Conservation (phyloP, 768 basidiomycete genomes). For the Serendipita sp. region DNA sequence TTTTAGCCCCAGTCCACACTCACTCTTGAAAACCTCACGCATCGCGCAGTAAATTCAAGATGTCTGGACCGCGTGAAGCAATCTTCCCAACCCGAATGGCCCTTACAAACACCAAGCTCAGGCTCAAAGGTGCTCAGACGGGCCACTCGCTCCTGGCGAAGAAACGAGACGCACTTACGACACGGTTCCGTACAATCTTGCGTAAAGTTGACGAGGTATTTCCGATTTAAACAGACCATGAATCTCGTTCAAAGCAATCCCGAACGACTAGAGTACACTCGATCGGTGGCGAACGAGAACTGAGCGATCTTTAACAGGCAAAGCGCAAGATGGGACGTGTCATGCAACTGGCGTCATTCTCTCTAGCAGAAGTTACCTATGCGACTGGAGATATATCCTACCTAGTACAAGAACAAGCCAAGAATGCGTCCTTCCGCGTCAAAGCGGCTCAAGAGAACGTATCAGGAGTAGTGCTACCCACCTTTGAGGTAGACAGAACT, state of each 20-base stretch:
- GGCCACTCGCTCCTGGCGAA: slow-evolving; percentile 92
- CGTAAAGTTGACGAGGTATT: slow-evolving; percentile 93
- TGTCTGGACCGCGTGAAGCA: slow-evolving; percentile 89
- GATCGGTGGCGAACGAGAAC: not conserved
- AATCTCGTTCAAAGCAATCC: not conserved
- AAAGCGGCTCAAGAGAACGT: slow-evolving; percentile 97
- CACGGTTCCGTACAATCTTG: slow-evolving; percentile 85
- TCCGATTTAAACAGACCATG: slow-evolving; percentile 7
- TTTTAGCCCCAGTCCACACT: too few relatives aligned
- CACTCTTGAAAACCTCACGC: too few relatives aligned
- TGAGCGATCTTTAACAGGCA: too few relatives aligned
- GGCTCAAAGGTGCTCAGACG: slow-evolving; percentile 84
- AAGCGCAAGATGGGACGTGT: slow-evolving; percentile 98
- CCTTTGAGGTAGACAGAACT: slow-evolving; percentile 84
- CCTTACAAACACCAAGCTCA: slow-evolving; percentile 77
- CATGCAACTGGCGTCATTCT: slow-evolving; percentile 98
- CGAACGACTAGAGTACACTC: too few relatives aligned
- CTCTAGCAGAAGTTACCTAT: slow-evolving; percentile 97
- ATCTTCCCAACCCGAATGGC: slow-evolving; percentile 98
- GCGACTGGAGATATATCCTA: slow-evolving; percentile 95
- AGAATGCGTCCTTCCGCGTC: slow-evolving; percentile 80
- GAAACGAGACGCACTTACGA: slow-evolving; percentile 94
- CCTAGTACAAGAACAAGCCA: slow-evolving; percentile 92
- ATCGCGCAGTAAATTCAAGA: too few relatives aligned
- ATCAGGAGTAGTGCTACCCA: slow-evolving; percentile 86